Evolutionary conservation across 2,329 filamentous ascomycete genomes (phyloP).

Genomic region (Exophiala phaeomuriformis): DNA sequence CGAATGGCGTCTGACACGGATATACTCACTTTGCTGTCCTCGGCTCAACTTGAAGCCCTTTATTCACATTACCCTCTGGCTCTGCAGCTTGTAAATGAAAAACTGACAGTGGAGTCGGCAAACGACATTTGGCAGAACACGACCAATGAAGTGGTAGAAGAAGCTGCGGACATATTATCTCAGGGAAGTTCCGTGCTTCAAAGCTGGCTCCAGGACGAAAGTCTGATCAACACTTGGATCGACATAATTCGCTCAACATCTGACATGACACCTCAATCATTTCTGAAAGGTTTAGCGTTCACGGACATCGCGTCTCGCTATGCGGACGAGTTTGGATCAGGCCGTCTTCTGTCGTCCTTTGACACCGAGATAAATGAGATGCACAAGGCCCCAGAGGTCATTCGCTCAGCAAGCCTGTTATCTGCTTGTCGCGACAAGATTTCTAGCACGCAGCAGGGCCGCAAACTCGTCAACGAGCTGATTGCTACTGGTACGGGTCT

Average conservation of each 20-base stretch:
- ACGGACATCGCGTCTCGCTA: constrained; percentile 34
- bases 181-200: constrained; percentile 45
- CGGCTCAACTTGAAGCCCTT: constrained; percentile 34
- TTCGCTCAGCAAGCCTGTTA: constrained; percentile 44
- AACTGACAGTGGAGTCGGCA: constrained; percentile 49
- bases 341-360: constrained; percentile 29
- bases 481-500: constrained; percentile 51
- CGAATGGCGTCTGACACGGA: constrained; percentile 48
- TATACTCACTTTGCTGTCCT: constrained; percentile 30
- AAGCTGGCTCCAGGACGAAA: constrained; percentile 35
- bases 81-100: constrained; percentile 53
- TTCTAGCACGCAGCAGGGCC: constrained; percentile 41
- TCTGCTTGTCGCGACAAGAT: constrained; percentile 45
- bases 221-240: constrained; percentile 13
- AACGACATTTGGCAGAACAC: constrained; percentile 48
- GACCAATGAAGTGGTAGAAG: constrained; percentile 44
- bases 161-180: constrained; percentile 47
- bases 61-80: constrained; percentile 49
- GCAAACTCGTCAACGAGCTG: constrained; percentile 53
- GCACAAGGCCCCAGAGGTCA: constrained; percentile 36
- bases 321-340: constrained; percentile 27
- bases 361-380: constrained; percentile 31
- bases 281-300: constrained; percentile 37
- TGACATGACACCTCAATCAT: constrained; percentile 24
- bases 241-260: constrained; percentile 23